Base-by-base conservation (phyloP, 768 basidiomycete species). In the Fistulinella prunicolor region DNA sequence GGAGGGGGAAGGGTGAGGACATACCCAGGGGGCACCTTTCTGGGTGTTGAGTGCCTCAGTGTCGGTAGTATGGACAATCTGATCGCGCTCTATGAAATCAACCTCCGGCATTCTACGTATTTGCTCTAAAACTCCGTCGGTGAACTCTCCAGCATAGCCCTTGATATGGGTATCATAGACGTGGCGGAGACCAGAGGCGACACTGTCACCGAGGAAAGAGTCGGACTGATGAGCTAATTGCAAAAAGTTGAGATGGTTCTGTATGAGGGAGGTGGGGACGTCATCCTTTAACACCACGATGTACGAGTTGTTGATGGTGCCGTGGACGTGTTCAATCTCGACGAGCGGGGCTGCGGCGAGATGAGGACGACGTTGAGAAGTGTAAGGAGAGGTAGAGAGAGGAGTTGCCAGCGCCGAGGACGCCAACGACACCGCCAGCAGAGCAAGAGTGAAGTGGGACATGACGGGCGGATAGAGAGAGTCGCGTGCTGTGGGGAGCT, bases 31-130 rank as follows among this genome's bases (percentile, higher is more conserved):
- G 10, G 93, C 88, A n/a, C 69, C 60, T 42, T 65, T 80, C 79
- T 94, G 87, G 2, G 70, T 62, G 21, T 49, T 55, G 9, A 59
- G 32, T 1, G 47, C 43, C 1, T 21, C 30, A 16, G 59, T 24
- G 0, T 59, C 53, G 56, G 78, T 76, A 2, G 89, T 86, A 49
- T 74, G 79, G n/a, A 98, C 92, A 58, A 94, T 73, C 73, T 96
- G 94, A 76, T 99, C 96, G 48, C 77, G 81, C 76, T 99, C 96
- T 44, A 99, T 75, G 62, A 87, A 95, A 16, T 83, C 87, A 26
- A 99, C 94, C 66, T 95, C 94, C 9, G 93, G 93, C 75, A 85
- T 76, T 42, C 76, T 67, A 44, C 95, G 79, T 65, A 99, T 83
- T 59, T 80, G 76, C 45, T 90, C 78, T 42, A 99, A 63, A 36